A percentile compares a stretch with the other conserved stretches of the same genome.
Conservation (phyloP, 2,329 filamentous ascomycete species). For the Aspergillus fumigatiaffinis region DNA sequence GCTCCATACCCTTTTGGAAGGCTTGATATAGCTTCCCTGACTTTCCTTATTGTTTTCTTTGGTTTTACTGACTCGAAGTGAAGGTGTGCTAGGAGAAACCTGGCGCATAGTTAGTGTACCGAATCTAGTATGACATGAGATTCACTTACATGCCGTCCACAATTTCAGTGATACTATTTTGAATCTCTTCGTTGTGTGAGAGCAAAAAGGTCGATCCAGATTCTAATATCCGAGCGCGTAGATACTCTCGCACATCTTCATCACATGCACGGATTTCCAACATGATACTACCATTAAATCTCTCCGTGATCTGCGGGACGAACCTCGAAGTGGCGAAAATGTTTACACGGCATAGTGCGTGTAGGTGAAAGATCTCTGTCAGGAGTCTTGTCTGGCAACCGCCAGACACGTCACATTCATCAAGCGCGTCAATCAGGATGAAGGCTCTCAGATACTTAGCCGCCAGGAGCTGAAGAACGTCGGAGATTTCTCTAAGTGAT, state of each 20-base stretch:
- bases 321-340: constrained; percentile 33
- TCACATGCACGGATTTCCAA: constrained; percentile 32
- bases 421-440: constrained; percentile 31
- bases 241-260: constrained; percentile 30
- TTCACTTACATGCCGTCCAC: constrained; percentile 33
- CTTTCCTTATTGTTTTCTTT: constrained; percentile 21
- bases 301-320: constrained; percentile 18
- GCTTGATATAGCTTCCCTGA: constrained; percentile 29
- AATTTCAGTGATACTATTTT: background rate
- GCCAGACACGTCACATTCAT: constrained; percentile 22
- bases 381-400: constrained; percentile 10
- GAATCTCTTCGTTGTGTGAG: constrained; percentile 1
- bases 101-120: constrained; percentile 1
- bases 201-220: constrained; percentile 10
- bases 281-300: constrained; percentile 12
- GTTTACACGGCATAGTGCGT: constrained; percentile 13
- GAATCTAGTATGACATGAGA: background rate
- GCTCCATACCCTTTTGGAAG: constrained; percentile 28
- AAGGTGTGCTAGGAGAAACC: constrained; percentile 26
- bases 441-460: constrained; percentile 16
- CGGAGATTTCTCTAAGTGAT: constrained; percentile 18
- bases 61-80: constrained; percentile 18
- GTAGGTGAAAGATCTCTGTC: constrained; percentile 19
- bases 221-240: constrained; percentile 19
- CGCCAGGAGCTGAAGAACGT: constrained; percentile 13